Percentiles rank a stretch among this genome's conserved stretches.
Conservation (phyloP, 1,139 yeast species). For the Lipomyces yarrowii region DNA sequence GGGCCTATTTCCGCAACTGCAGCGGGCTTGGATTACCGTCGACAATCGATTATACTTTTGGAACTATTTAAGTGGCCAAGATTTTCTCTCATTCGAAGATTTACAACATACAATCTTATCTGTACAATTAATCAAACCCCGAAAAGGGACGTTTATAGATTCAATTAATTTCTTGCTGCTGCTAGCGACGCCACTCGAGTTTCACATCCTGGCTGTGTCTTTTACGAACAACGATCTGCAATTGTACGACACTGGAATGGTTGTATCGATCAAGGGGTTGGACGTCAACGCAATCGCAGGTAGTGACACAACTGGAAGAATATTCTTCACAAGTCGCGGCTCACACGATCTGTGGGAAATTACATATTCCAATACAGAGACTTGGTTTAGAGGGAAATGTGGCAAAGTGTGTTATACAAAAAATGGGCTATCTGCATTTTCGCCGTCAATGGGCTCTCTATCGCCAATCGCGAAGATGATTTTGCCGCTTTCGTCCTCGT, state of each 20-base stretch:
- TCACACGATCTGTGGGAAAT: slow-evolving; percentile 87
- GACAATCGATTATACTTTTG: slow-evolving; percentile 84
- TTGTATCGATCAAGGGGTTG: slow-evolving; percentile 73
- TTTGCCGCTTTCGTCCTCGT: slow-evolving; percentile 31
- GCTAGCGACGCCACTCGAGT: slow-evolving; percentile 77
- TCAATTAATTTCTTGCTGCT: slow-evolving; percentile 72
- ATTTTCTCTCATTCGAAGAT: slow-evolving; percentile 80
- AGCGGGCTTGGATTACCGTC: slow-evolving; percentile 84
- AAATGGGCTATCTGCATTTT: slow-evolving; percentile 31
- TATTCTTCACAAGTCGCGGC: slow-evolving; percentile 83
- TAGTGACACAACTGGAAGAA: slow-evolving; percentile 69
- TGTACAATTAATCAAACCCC: slow-evolving; percentile 78
- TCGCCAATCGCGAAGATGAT: slow-evolving; percentile 27
- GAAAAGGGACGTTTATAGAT: slow-evolving; percentile 75
- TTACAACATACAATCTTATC: slow-evolving; percentile 75
- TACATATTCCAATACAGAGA: slow-evolving; percentile 79
- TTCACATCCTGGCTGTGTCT: slow-evolving; percentile 76
- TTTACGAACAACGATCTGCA: slow-evolving; percentile 58
- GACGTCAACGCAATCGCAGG: slow-evolving; percentile 65
- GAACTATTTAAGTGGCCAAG: slow-evolving; percentile 70
- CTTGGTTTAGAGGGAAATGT: slow-evolving; percentile 86
- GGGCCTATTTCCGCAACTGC: slow-evolving; percentile 82
- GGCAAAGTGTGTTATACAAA: slow-evolving; percentile 65
- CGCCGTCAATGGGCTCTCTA: slow-evolving; percentile 27
- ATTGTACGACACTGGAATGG: slow-evolving; percentile 79